Evolutionary conservation across 1,284 basidiomycete genomes (phyloP).

Genomic region (Malassezia furfur): DNA sequence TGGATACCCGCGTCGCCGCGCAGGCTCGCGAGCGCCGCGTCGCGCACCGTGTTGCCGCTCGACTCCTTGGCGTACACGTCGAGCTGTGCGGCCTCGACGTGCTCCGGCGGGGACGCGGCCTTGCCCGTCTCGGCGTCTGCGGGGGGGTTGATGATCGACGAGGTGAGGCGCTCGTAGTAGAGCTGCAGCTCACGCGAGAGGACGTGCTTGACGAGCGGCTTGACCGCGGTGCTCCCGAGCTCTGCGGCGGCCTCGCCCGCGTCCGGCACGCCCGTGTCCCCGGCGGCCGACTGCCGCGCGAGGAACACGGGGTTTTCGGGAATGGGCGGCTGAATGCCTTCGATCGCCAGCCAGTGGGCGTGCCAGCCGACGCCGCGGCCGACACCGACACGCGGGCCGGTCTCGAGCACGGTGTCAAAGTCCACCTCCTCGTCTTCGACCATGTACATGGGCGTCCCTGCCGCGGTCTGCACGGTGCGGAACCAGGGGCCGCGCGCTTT

Average conservation of each 20-base stretch:
- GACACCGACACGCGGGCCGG: conserved; percentile 33
- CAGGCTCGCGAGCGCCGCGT: conserved; percentile 80
- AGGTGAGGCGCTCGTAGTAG: conserved; percentile 84
- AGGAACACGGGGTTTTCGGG: conserved; percentile 78
- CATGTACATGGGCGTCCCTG: conserved; percentile 60
- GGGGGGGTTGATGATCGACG: conserved; percentile 48
- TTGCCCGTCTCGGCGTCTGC: conserved; percentile 24
- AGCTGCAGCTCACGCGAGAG: conserved; percentile 88
- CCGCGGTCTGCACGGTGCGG: conserved; percentile 47
- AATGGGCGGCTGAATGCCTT: conserved; percentile 91
- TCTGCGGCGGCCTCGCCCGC: conserved; percentile 18
- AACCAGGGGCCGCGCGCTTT: conserved; percentile 31
- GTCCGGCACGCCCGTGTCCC: conserved; percentile 19
- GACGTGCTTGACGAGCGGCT: conserved; percentile 67
- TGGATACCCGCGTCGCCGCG: conserved; percentile 82
- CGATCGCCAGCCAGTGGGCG: conserved; percentile 88
- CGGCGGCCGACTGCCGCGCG: conserved; percentile 13
- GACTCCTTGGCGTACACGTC: conserved; percentile 27
- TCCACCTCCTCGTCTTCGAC: conserved; percentile 96
- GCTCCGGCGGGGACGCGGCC: conserved; percentile 10
- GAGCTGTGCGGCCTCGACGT: conserved; percentile 14
- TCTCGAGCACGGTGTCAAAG: conserved; percentile 57
- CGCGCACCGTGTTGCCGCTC: conserved; percentile 47
- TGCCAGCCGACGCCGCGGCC: conserved; percentile 46
- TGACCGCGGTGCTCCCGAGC: conserved; percentile 24